Percentiles rank a stretch among this genome's conserved stretches.
Conservation (phyloP, 768 basidiomycete species). For the Mycena alexandri region DNA sequence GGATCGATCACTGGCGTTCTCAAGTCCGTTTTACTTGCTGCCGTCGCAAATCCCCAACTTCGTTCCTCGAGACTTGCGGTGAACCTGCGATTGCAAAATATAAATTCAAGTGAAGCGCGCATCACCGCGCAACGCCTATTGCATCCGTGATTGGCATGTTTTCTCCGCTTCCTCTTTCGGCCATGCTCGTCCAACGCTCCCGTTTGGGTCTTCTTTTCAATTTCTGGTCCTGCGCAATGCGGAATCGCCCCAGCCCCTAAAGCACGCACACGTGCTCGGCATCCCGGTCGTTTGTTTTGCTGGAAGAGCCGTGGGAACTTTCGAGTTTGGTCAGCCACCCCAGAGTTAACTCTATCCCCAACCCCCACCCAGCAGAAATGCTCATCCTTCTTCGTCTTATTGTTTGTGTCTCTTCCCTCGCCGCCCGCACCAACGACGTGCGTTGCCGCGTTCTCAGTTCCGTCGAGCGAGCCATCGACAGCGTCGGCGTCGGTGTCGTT, state of each 20-base stretch:
- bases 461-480: not conserved
- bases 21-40: no score
- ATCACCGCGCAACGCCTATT: no score
- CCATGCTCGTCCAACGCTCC: slow-evolving; percentile 16
- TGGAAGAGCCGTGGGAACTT: not conserved
- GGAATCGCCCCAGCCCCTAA: no score
- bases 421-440: not conserved
- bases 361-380: not conserved
- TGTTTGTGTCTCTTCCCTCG: not conserved
- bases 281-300: slow-evolving; percentile 2
- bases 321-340: not conserved
- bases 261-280: not conserved
- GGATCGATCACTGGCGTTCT: no score
- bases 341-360: not conserved
- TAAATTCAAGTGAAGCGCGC: no score
- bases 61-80: no score
- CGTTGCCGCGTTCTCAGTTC: not conserved
- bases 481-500: not conserved
- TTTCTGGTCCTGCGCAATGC: not conserved
- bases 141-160: not conserved
- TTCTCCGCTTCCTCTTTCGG: slow-evolving; percentile 6
- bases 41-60: no score
- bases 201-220: not conserved
- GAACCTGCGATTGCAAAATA: no score
- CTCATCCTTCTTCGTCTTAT: not conserved